A percentile compares a stretch with the other conserved stretches of the same genome.
These are phyloP conservation scores for Phialemoniopsis sp. DNA, from an alignment of 2,329 filamentous ascomycete genomes.

Conservation along the genomic window DNA sequence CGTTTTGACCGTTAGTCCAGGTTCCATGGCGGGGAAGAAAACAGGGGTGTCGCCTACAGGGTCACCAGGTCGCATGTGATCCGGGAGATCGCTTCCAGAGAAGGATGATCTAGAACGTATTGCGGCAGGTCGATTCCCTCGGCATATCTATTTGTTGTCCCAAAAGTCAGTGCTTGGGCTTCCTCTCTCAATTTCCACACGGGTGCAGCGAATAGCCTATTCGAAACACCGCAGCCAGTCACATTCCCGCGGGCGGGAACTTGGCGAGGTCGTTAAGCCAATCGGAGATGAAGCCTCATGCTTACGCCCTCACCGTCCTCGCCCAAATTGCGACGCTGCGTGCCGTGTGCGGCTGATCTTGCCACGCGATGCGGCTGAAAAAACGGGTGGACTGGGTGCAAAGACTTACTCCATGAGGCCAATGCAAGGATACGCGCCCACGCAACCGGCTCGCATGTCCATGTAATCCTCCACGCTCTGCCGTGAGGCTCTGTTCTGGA, in stretches of 20 bases:
- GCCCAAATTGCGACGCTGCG: too few relatives aligned
- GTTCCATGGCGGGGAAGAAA: neutral
- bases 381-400: too few relatives aligned
- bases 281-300: too few relatives aligned
- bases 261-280: too few relatives aligned
- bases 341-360: too few relatives aligned
- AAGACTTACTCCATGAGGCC: constrained; percentile 10
- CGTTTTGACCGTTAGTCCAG: neutral
- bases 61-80: constrained; percentile 12
- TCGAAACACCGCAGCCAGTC: too few relatives aligned
- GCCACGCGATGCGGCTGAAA: too few relatives aligned
- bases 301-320: too few relatives aligned
- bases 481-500: constrained; percentile 3
- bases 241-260: too few relatives aligned
- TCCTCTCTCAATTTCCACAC: too few relatives aligned
- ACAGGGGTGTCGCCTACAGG: constrained; percentile 8
- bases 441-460: constrained; percentile 10
- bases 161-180: too few relatives aligned
- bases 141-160: constrained; percentile 2
- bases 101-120: constrained; percentile 11
- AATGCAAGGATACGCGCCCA: constrained; percentile 12
- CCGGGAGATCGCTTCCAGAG: constrained; percentile 9
- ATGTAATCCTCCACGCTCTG: constrained; percentile 13
- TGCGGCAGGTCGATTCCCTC: constrained; percentile 11
- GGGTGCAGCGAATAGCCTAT: too few relatives aligned